Conservation (phyloP, 1,139 yeast species). For the Debaryomyces subglobosus region DNA sequence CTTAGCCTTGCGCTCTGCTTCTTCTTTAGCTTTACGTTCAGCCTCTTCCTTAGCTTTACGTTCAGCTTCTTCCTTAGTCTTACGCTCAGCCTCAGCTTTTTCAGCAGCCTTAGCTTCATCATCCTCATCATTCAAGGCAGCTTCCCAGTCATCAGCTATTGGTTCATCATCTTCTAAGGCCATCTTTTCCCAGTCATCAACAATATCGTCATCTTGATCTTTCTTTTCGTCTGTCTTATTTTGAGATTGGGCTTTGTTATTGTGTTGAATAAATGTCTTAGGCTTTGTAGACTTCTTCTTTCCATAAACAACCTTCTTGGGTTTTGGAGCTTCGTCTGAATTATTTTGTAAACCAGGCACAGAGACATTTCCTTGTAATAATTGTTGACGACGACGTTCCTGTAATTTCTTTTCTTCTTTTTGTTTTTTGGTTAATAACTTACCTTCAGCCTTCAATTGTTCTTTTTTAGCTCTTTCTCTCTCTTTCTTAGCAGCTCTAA, state of each 20-base stretch:
- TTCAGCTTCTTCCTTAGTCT: constrained; percentile 24
- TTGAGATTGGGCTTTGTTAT: constrained; percentile 17
- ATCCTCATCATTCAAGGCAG: constrained; percentile 26
- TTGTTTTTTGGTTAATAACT: constrained; percentile 85
- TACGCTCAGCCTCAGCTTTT: constrained; percentile 17
- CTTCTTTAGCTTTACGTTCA: constrained; percentile 18
- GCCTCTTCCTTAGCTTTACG: constrained; percentile 23
- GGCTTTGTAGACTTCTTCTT: constrained; percentile 65
- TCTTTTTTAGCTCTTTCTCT: constrained; percentile 80
- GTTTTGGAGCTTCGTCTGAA: constrained; percentile 42
- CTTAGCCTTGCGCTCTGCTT: constrained; percentile 18
- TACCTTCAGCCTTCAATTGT: constrained; percentile 91
- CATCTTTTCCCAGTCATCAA: constrained; percentile 71
- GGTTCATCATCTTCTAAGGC: constrained; percentile 55
- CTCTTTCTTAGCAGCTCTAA: constrained; percentile 73
- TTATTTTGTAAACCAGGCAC: constrained; percentile 70
- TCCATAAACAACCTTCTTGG: constrained; percentile 75
- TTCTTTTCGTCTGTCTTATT: constrained; percentile 25
- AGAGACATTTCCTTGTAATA: constrained; percentile 72
- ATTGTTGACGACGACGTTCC: constrained; percentile 88
- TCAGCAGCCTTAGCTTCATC: constrained; percentile 19
- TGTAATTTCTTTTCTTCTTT: constrained; percentile 86
- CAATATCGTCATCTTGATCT: constrained; percentile 51
- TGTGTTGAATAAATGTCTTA: constrained; percentile 35
- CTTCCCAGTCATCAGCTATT: constrained; percentile 24